Evolutionary conservation across 352 stramenopile genomes (phyloP), one percentile per base, ranked within the genome.

Genomic region (Phytophthora pinifolia): DNA sequence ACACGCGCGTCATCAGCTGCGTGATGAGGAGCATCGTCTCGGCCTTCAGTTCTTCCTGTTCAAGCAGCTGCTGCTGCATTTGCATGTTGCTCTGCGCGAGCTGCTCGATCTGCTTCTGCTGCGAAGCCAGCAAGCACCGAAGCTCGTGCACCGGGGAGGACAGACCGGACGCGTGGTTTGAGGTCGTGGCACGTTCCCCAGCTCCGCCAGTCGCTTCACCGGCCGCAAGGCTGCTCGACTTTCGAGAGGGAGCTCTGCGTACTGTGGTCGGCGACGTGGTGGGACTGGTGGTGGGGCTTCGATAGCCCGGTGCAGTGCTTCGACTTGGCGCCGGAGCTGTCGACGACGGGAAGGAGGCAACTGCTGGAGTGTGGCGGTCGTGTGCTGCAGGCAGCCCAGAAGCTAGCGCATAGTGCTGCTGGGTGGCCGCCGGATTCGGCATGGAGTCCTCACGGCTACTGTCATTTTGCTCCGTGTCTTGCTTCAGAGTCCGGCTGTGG

Each of bases 1-100:
- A 92, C 27, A 93, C 79, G 41, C 83, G 81, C 20, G 81, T 93
- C 81, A 93, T 91, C 51, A 93, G 65, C 53, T 93, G 79, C 42
- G 79, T 93, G 55, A 93, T 88, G 8, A 93, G 62, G 25, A 89
- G 74, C 74, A 83, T 92, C 46, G 83, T 93, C 66, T 91, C 83
- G 59, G 83, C 79, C 59, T 90, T 90, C 30, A 86, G 63, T 43
- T 93, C 81, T 54, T 92, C 80, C 39, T 91, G 80, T 45, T 91
- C 81, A 4, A 90, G 66, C 30, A 93, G 54, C 51, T 91, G 80
- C 58, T 90, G 80, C 56, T 93, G 80, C 71, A 93, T 77, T 49
- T 84, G 72, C 65, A 87, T 80, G 48, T 90, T 93, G 57, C 52
- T 83, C 49, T 89, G 74, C 20, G 67, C 72, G 30, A 93, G 77